These are phyloP conservation scores for Pisolithus albus DNA, from an alignment of 768 basidiomycete genomes.

Conservation along the genomic window DNA sequence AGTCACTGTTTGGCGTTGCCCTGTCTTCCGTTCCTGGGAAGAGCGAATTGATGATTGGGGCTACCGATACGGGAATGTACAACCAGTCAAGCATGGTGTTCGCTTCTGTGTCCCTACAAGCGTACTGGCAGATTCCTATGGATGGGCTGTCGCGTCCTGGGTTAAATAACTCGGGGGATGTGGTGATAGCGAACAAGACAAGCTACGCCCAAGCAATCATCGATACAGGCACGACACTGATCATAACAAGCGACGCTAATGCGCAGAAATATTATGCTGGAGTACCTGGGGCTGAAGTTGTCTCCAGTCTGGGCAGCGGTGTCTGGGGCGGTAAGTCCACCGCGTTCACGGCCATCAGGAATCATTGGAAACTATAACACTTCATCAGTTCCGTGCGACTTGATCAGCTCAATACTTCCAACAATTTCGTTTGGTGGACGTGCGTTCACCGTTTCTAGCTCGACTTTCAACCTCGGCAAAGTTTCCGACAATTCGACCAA, in stretches of 20 bases:
- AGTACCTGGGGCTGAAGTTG: conserved; percentile 25
- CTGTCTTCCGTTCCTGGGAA: conserved; percentile 32
- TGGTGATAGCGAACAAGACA: conserved; percentile 20
- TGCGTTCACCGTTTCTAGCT: conserved; percentile 29
- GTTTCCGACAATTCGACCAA: conserved; percentile 22
- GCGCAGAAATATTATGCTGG: conserved; percentile 25
- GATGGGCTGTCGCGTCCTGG: conserved; percentile 23
- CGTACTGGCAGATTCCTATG: conserved; percentile 34
- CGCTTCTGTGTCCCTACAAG: conserved; percentile 22
- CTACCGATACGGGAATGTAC: conserved; percentile 40
- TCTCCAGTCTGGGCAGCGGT: conserved; percentile 22
- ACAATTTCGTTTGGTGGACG: conserved; percentile 35
- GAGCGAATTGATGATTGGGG: conserved; percentile 54
- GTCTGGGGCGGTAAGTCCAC: conserved; percentile 29
- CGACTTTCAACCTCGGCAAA: conserved; percentile 39
- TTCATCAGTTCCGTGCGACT: conserved; percentile 27
- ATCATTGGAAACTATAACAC: conserved; percentile 5
- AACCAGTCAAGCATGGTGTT: conserved; percentile 37
- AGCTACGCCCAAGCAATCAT: conserved; percentile 25
- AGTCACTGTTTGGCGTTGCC: conserved; percentile 43
- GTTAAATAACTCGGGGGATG: conserved; percentile 11
- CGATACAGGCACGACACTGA: conserved; percentile 28
- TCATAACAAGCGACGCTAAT: conserved; percentile 17
- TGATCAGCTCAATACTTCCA: conserved; percentile 18
- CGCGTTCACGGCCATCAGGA: not conserved